Percentiles rank a stretch among this genome's conserved stretches.
Conservation (phyloP, 805 yeast genomes). For the Grigorovia humatica region DNA sequence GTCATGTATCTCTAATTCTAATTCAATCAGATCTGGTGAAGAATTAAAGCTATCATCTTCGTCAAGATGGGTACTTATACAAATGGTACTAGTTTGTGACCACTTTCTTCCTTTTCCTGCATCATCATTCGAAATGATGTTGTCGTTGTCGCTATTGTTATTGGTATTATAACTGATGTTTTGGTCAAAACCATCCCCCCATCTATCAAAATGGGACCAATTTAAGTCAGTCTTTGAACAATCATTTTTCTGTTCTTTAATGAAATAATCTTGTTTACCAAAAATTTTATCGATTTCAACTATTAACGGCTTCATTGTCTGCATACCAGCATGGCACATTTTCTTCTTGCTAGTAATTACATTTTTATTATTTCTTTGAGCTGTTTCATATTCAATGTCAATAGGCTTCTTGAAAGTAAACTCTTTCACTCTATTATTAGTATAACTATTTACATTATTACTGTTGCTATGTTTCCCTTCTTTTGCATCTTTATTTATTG, state of each 20-base stretch:
- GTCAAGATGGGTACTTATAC: neutral
- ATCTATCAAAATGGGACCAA: neutral
- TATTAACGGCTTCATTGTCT: constrained; percentile 5
- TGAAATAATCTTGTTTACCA: neutral
- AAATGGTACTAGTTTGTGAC: constrained; percentile 1
- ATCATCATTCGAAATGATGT: neutral
- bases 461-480: neutral
- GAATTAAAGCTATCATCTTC: neutral
- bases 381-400: neutral
- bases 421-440: neutral
- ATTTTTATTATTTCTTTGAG: neutral
- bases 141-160: neutral
- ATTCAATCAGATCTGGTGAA: neutral
- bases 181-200: neutral
- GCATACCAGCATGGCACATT: constrained; percentile 1
- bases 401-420: neutral
- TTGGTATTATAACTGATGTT: neutral
- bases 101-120: constrained; percentile 1
- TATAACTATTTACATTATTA: too few relatives aligned
- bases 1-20: neutral
- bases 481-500: neutral
- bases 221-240: neutral
- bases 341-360: neutral
- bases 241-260: too few relatives aligned
- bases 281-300: constrained; percentile 4